Evolutionary conservation across 805 yeast species (phyloP), one percentile per base, ranked within the genome.

Genomic region (Starmerella bombi): DNA sequence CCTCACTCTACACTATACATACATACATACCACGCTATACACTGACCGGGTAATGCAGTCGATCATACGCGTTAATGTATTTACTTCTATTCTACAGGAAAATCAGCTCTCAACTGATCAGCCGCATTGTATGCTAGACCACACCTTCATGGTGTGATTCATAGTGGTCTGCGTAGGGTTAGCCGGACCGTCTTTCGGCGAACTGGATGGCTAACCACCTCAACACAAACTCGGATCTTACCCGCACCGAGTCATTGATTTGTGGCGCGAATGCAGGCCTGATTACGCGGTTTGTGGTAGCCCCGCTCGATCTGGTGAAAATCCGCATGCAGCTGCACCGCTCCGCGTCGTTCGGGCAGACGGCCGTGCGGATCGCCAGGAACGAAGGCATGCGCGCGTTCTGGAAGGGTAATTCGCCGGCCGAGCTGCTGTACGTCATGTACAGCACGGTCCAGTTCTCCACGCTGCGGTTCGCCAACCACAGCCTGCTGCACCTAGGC

Each of bases 401-500:
- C n/a, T 91, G 97, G 97, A 86, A 85, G 57, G 98, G 98, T 0
- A 91, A 91, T 56, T 69, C 83, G 0, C 94, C 98, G 0, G 98
- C 97, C 0, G 84, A 84, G 48, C 58, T 75, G 29, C 72, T 91
- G 75, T 91, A 91, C 54, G 63, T 88, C 12, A 50, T 80, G 9
- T 91, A 88, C 53, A 95, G 97, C 10, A 82, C 82, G 0, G 62
- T 73, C 0, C 97, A 91, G 58, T 91, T 91, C 60, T 66, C 88
- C 1, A 62, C 81, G 1, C 82, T 78, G 53, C 66, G 84, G 1
- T 55, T 66, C 0, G 59, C 73, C 25, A 81, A 77, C 55, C 43
- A 32, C 25, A 12, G 37, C 3, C 36, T 48, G 16, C 23, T 27
- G n/a, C 40, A 40, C 15, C 31, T 33, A 15, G 48, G 43, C 19